Percentiles rank a stretch among this genome's conserved stretches.
phyloP scores from a whole-genome alignment of 805 yeast species.

The Blastobotrys chiropterorum region DNA sequence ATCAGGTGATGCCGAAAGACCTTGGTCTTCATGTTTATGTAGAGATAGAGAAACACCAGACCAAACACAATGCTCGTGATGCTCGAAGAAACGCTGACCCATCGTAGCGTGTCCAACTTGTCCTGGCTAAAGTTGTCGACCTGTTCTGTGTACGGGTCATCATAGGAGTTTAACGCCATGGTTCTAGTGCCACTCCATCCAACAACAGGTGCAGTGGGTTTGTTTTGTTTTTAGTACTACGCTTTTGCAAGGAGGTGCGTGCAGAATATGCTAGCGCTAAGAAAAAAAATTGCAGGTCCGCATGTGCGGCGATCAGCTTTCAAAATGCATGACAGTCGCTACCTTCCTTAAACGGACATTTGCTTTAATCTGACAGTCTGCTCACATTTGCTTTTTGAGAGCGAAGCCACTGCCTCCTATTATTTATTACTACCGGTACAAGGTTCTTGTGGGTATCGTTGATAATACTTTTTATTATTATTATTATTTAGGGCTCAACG shows the following conservation, averaged over 20 bases:
- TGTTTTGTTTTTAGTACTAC: no score
- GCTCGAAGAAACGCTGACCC: conserved; percentile 45
- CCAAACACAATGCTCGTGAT: conserved; percentile 47
- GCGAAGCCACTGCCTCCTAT: no score
- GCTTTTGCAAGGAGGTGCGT: neutral
- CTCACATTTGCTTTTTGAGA: no score
- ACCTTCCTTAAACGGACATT: neutral
- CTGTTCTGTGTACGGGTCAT: conserved; percentile 12
- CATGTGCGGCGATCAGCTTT: neutral
- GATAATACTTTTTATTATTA: no score
- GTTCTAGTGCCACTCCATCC: neutral
- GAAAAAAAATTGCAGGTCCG: neutral
- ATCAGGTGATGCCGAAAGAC: conserved; percentile 42
- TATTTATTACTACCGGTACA: no score
- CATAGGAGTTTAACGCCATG: neutral
- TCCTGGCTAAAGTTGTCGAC: conserved; percentile 17
- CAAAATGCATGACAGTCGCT: neutral
- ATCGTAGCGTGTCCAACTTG: conserved; percentile 28
- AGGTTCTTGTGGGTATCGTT: no score
- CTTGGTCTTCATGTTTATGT: conserved; percentile 27
- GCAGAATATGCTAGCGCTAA: neutral
- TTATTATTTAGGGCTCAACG: conserved; percentile 1
- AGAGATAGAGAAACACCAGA: conserved; percentile 52
- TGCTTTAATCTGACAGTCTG: neutral
- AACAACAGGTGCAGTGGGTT: neutral